These are phyloP conservation scores for Globisporangium nunn DNA, from an alignment of 352 stramenopile genomes.

Conservation along the genomic window DNA sequence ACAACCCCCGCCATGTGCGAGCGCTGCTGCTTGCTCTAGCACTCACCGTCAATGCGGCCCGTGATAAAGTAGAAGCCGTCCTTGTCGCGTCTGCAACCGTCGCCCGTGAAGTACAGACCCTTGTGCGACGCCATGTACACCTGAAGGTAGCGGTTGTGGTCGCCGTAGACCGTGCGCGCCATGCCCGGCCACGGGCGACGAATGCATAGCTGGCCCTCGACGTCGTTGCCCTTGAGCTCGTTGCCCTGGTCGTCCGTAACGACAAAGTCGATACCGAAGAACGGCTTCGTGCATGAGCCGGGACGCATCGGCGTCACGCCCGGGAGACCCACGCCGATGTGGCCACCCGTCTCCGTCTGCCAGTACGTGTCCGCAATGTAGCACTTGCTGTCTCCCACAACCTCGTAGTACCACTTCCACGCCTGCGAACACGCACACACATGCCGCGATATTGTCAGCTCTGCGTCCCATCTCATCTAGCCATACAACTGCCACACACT, in stretches of 20 bases:
- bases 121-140: conserved; percentile 96
- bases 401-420: conserved; percentile 96
- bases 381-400: conserved; percentile 86
- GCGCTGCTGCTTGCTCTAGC: too few relatives aligned
- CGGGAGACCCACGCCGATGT: conserved; percentile 93
- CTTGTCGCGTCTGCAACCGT: conserved; percentile 82
- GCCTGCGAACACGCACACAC: conserved; percentile 10
- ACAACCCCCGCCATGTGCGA: too few relatives aligned
- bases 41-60: conserved; percentile 90
- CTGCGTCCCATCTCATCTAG: too few relatives aligned
- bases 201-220: conserved; percentile 95
- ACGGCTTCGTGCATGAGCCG: conserved; percentile 92
- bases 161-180: conserved; percentile 91
- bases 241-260: conserved; percentile 81
- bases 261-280: conserved; percentile 94
- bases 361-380: conserved; percentile 97
- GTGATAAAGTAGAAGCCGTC: conserved; percentile 99
- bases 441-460: too few relatives aligned
- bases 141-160: conserved; percentile 93
- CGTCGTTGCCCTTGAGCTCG: conserved; percentile 76
- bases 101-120: conserved; percentile 96
- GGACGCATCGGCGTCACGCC: conserved; percentile 88
- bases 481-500: too few relatives aligned
- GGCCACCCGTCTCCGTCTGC: conserved; percentile 97
- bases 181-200: conserved; percentile 94